These are phyloP conservation scores for Inonotus hispidus DNA, from an alignment of 1,284 basidiomycete genomes.

Conservation along the genomic window DNA sequence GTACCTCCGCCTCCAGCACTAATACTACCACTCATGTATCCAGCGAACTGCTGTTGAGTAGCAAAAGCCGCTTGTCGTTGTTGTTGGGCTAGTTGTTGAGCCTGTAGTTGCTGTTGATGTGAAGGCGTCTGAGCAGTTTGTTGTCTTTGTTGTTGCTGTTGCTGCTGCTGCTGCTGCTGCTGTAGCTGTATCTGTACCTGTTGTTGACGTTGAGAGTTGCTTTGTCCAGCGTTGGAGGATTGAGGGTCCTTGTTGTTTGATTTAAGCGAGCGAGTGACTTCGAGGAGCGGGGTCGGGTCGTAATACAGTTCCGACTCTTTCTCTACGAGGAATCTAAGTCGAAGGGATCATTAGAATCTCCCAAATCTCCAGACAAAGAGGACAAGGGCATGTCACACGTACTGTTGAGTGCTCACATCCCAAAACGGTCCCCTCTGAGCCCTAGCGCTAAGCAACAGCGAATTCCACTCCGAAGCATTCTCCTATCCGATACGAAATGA, in stretches of 20 bases:
- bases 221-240: neutral
- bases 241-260: neutral
- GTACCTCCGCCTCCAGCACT: neutral
- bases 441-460: constrained; percentile 65
- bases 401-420: constrained; percentile 83
- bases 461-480: constrained; percentile 81
- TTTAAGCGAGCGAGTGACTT: constrained; percentile 12
- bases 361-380: no score
- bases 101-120: constrained; percentile 8
- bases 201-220: neutral
- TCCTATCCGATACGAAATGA: constrained; percentile 40
- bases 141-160: neutral
- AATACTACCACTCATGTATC: neutral
- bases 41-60: neutral
- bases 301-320: constrained; percentile 62
- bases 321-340: constrained; percentile 48
- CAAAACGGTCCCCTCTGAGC: constrained; percentile 78
- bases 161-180: constrained; percentile 3
- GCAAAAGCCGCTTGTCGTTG: neutral
- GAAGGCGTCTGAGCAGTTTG: neutral
- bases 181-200: constrained; percentile 1
- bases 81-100: constrained; percentile 5
- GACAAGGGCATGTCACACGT: constrained; percentile 21
- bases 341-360: neutral
- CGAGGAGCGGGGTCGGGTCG: constrained; percentile 45